Evolutionary conservation across 1,139 yeast genomes (phyloP), one percentile per base, ranked within the genome.

Genomic region (Nakaseomyces delphensis): DNA sequence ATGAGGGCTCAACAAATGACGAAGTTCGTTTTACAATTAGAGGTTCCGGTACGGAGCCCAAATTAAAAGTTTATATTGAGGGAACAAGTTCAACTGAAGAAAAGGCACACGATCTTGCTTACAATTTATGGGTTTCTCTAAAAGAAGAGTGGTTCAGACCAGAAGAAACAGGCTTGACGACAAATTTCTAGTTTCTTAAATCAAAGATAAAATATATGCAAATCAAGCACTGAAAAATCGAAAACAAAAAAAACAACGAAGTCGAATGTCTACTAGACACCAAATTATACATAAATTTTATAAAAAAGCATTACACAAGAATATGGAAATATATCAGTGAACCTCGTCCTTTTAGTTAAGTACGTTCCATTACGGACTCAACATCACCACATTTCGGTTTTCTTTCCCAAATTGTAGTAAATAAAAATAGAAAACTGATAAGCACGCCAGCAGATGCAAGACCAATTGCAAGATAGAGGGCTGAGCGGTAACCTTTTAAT

Each of bases 31-130:
- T 89, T 59, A 89, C 97, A 0, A 79, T 85, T 40, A 71, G 98
- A 41, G 96, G 97, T 0, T 85, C 96, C 3, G 98, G 98, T 8
- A 91, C 98, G 0, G 98, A 91, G 59, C 97, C 97, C 3, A 91
- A 91, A 57, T 68, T 91, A 48, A 91, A 91, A 62, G 85, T 89
- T 1, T 91, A 91, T 63, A 80, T 91, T 36, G 97, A 91, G 59
- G 95, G 94, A 0, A 64, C 63, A 32, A 73, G 84, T 0, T 45
- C 50, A 1, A 52, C 59, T 9, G 81, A 73, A 38, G 56, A 51
- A 1, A 54, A 59, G 4, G 85, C 96, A 0, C 48, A 53, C 1
- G 50, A 43, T 0, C 57, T 81, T 10, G 91, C 95, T 0, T 62
- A 63, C 10, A 63, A 67, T 23, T 82, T 86, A n/a, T 89, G 96